These are phyloP conservation scores for Eucalyptus sp. DNA, from an alignment of 345 rosid species.

Conservation along the genomic window DNA sequence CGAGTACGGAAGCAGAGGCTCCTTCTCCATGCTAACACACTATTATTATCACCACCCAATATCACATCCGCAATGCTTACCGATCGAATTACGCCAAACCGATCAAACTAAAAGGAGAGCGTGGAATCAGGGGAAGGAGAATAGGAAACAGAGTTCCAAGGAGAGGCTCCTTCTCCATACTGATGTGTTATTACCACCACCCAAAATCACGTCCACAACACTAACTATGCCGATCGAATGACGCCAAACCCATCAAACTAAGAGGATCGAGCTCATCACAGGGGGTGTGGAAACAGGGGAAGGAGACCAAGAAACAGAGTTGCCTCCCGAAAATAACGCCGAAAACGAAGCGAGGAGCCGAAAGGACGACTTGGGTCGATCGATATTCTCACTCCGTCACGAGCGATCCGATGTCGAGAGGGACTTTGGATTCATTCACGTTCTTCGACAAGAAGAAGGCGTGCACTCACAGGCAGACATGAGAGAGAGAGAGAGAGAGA, in stretches of 20 bases:
- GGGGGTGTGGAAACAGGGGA: neutral
- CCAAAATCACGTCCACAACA: neutral
- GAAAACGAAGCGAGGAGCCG: neutral
- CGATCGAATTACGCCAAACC: neutral
- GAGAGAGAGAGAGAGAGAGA: neutral
- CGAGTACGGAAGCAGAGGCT: constrained; percentile 38
- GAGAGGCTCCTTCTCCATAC: constrained; percentile 49
- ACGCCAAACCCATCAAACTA: neutral
- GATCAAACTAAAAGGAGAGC: neutral
- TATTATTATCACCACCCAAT: neutral
- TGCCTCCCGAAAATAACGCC: neutral
- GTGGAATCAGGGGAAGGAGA: neutral
- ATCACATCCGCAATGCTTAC: neutral
- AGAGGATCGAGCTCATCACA: neutral
- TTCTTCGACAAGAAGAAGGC: neutral
- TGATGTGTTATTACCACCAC: neutral
- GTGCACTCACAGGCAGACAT: neutral
- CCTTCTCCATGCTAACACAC: constrained; percentile 24
- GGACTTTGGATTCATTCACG: neutral
- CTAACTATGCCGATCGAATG: neutral
- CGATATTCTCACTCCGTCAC: neutral
- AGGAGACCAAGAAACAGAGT: neutral
- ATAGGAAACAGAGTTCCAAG: neutral
- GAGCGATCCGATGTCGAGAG: neutral
- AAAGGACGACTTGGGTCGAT: neutral